These are phyloP conservation scores for Cercophora newfieldiana DNA, from an alignment of 495 filamentous ascomycete species.

Conservation along the genomic window DNA sequence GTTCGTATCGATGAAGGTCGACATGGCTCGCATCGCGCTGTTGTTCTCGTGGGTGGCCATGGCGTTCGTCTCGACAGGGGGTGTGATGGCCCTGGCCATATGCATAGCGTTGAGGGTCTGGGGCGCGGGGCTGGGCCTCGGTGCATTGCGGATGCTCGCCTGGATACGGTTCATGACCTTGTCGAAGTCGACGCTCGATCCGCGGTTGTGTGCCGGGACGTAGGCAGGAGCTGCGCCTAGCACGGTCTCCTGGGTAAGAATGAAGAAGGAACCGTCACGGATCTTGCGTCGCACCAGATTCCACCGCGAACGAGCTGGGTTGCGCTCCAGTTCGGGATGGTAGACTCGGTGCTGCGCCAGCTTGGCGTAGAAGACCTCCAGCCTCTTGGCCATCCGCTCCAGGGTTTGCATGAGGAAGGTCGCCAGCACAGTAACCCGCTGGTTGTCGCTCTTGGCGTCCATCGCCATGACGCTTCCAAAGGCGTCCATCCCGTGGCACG, in stretches of 20 bases:
- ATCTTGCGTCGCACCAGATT: conserved; percentile 45
- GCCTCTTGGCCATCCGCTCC: conserved; percentile 48
- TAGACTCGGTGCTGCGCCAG: conserved; percentile 48
- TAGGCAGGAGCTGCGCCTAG: conserved; percentile 36
- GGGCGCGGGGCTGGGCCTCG: conserved; percentile 22
- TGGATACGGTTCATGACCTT: conserved; percentile 45
- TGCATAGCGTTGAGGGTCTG: conserved; percentile 42
- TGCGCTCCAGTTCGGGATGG: conserved; percentile 47
- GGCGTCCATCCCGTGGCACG: conserved; percentile 52
- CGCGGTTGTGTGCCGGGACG: conserved; percentile 31
- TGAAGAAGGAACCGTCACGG: conserved; percentile 49
- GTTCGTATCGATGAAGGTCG: conserved; percentile 48
- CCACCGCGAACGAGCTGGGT: conserved; percentile 51
- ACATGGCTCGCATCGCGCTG: conserved; percentile 44
- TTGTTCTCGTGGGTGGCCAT: conserved; percentile 42
- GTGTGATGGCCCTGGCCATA: conserved; percentile 33
- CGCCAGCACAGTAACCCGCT: conserved; percentile 42
- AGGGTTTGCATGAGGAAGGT: conserved; percentile 50
- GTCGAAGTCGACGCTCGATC: conserved; percentile 42
- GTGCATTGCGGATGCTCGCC: conserved; percentile 29
- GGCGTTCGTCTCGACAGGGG: conserved; percentile 33
- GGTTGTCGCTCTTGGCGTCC: conserved; percentile 23
- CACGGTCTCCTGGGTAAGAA: conserved; percentile 41
- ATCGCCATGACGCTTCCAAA: conserved; percentile 44
- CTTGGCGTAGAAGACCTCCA: conserved; percentile 49